Conservation (phyloP, 495 filamentous ascomycete genomes). For the Penicillium samsonianum region DNA sequence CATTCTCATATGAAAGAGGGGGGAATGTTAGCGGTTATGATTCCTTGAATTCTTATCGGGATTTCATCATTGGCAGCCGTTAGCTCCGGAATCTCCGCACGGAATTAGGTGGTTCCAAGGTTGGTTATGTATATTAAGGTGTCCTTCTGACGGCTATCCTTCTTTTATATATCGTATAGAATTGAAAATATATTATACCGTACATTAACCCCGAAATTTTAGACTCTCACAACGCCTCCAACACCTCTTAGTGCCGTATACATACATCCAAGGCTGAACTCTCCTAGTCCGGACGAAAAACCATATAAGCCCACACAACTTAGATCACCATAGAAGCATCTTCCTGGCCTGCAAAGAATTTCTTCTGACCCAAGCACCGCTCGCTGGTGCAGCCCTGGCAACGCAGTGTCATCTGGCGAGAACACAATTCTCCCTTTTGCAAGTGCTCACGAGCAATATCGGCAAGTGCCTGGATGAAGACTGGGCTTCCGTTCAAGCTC, state of each 20-base stretch:
- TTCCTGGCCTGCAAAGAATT: slow-evolving; percentile 72
- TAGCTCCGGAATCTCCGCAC: slow-evolving; percentile 4
- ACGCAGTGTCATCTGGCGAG: slow-evolving; percentile 82
- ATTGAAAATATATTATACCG: slow-evolving; percentile 1
- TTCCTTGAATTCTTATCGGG: neutral
- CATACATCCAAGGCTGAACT: neutral
- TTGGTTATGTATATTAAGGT: too few species aligned
- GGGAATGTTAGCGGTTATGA: neutral
- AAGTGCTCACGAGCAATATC: slow-evolving; percentile 82
- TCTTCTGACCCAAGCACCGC: slow-evolving; percentile 85
- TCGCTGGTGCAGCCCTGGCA: slow-evolving; percentile 95
- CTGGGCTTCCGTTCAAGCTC: slow-evolving; percentile 86
- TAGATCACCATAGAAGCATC: slow-evolving; percentile 39
- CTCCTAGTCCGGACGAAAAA: neutral
- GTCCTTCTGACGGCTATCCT: neutral
- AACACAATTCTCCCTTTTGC: slow-evolving; percentile 65
- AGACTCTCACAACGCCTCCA: slow-evolving; percentile 5
- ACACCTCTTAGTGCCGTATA: neutral
- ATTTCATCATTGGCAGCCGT: neutral
- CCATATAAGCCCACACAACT: neutral
- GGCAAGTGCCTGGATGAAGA: slow-evolving; percentile 90
- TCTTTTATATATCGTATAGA: neutral
- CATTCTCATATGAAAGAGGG: slow-evolving; percentile 1
- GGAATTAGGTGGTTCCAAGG: too few species aligned
- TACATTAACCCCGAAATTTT: slow-evolving; percentile 6